These are phyloP conservation scores for Nakazawaea pomicola DNA, from an alignment of 805 yeast genomes.

Conservation along the genomic window DNA sequence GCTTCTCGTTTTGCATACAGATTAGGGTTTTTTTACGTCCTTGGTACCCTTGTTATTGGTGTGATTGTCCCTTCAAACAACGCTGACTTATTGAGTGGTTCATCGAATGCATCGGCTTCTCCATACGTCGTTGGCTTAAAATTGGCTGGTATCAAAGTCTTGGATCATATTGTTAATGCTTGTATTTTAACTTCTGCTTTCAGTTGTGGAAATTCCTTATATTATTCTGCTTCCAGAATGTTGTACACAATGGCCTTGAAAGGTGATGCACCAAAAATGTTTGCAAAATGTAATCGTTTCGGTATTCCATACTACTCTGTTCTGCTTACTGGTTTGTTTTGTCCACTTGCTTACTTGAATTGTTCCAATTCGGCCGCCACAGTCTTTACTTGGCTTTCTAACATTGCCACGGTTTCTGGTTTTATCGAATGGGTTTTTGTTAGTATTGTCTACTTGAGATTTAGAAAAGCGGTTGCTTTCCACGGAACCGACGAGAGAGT, in stretches of 20 bases:
- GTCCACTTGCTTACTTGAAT: slow-evolving; percentile 52
- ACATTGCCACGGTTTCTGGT: slow-evolving; percentile 58
- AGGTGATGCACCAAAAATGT: slow-evolving; percentile 52
- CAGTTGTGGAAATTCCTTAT: slow-evolving; percentile 57
- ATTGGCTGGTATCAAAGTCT: slow-evolving; percentile 42
- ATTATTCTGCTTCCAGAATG: slow-evolving; percentile 48
- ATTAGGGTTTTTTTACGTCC: slow-evolving; percentile 44
- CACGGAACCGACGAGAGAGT: slow-evolving; percentile 44
- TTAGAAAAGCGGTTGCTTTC: slow-evolving; percentile 38
- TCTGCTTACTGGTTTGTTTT: slow-evolving; percentile 29
- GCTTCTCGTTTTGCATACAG: slow-evolving; percentile 54
- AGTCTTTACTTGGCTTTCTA: slow-evolving; percentile 60
- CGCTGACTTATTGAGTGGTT: slow-evolving; percentile 18
- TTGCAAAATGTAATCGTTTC: slow-evolving; percentile 48
- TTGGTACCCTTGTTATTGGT: slow-evolving; percentile 44
- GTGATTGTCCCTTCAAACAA: slow-evolving; percentile 47
- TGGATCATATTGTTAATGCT: slow-evolving; percentile 60
- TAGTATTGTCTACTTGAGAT: slow-evolving; percentile 51
- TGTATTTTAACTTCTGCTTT: slow-evolving; percentile 50
- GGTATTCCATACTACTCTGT: slow-evolving; percentile 61
- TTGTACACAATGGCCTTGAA: slow-evolving; percentile 57
- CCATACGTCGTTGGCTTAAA: slow-evolving; percentile 63
- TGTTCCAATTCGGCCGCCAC: slow-evolving; percentile 51
- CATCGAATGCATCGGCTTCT: slow-evolving; percentile 55
- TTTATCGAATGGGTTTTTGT: slow-evolving; percentile 60